These are phyloP conservation scores for Thermomucor indicae-seudaticae DNA, from an alignment of 371 early-diverging fungal species.

Conservation along the genomic window DNA sequence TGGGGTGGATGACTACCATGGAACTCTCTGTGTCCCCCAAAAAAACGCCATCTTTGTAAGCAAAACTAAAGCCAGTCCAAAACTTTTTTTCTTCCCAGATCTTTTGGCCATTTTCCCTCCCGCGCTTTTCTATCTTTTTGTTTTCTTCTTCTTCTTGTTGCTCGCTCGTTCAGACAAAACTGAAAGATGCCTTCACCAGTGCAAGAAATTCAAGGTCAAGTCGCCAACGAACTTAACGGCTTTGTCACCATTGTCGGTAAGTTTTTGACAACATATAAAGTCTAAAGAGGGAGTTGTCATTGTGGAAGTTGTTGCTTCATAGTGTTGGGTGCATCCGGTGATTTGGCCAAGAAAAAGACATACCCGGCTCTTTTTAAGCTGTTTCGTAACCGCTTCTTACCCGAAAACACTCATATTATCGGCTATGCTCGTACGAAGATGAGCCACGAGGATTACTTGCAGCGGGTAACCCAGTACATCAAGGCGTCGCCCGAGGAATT, in stretches of 20 bases:
- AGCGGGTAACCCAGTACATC: slow-evolving; percentile 76
- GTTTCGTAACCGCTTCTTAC: slow-evolving; percentile 73
- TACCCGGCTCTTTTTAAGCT: slow-evolving; percentile 93
- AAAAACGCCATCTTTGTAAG: slow-evolving; percentile 8
- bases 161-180: not conserved
- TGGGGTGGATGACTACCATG: no score
- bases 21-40: not conserved
- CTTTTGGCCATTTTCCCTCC: slow-evolving; percentile 2
- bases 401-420: slow-evolving; percentile 75
- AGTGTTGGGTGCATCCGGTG: slow-evolving; percentile 90
- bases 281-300: not conserved
- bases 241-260: slow-evolving; percentile 53
- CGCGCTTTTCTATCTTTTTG: slow-evolving; percentile 2
- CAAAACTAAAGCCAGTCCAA: slow-evolving; percentile 10
- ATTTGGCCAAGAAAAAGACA: slow-evolving; percentile 96
- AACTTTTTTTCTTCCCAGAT: slow-evolving; percentile 5
- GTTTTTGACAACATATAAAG: slow-evolving; percentile 1
- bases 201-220: slow-evolving; percentile 40
- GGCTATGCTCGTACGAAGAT: slow-evolving; percentile 96
- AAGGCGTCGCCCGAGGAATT: slow-evolving; percentile 47
- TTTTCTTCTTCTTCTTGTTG: not conserved
- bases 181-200: slow-evolving; percentile 23
- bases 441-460: slow-evolving; percentile 73
- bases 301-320: not conserved
- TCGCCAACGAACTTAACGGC: slow-evolving; percentile 30